These are phyloP conservation scores for Harrya chromipes DNA, from an alignment of 768 basidiomycete species.

Conservation along the genomic window DNA sequence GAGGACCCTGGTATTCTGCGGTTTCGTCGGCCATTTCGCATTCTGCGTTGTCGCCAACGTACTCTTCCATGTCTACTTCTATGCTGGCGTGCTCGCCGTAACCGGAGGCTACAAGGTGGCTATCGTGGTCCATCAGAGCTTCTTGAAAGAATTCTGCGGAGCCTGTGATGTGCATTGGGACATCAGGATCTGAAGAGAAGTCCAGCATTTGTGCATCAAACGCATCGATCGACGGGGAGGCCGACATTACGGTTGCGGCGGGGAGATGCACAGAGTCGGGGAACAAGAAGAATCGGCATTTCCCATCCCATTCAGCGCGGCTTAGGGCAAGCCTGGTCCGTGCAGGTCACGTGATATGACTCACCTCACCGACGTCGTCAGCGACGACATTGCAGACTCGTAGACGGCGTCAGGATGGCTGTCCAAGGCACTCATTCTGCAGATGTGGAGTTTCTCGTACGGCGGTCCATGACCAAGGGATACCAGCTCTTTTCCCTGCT, in stretches of 20 bases:
- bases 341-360: slow-evolving; percentile 28
- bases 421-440: slow-evolving; percentile 35
- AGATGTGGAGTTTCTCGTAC: slow-evolving; percentile 65
- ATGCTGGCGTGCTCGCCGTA: slow-evolving; percentile 41
- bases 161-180: slow-evolving; percentile 49
- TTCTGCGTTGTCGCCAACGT: slow-evolving; percentile 46
- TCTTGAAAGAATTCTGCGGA: slow-evolving; percentile 51
- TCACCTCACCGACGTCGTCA: not conserved
- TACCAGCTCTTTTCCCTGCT: slow-evolving; percentile 66
- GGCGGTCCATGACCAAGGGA: slow-evolving; percentile 61
- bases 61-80: slow-evolving; percentile 67
- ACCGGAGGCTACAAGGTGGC: slow-evolving; percentile 24
- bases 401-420: slow-evolving; percentile 14
- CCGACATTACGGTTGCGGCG: slow-evolving; percentile 23
- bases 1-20: slow-evolving; percentile 19
- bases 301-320: slow-evolving; percentile 3
- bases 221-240: slow-evolving; percentile 39
- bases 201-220: slow-evolving; percentile 67
- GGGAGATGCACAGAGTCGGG: slow-evolving; percentile 14
- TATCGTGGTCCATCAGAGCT: slow-evolving; percentile 60
- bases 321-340: slow-evolving; percentile 33
- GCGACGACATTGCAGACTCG: not conserved
- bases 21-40: slow-evolving; percentile 42
- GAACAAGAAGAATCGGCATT: slow-evolving; percentile 16
- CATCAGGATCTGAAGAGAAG: slow-evolving; percentile 53